Conservation (phyloP, 805 yeast species). For the Zygotorulaspora florentina region DNA sequence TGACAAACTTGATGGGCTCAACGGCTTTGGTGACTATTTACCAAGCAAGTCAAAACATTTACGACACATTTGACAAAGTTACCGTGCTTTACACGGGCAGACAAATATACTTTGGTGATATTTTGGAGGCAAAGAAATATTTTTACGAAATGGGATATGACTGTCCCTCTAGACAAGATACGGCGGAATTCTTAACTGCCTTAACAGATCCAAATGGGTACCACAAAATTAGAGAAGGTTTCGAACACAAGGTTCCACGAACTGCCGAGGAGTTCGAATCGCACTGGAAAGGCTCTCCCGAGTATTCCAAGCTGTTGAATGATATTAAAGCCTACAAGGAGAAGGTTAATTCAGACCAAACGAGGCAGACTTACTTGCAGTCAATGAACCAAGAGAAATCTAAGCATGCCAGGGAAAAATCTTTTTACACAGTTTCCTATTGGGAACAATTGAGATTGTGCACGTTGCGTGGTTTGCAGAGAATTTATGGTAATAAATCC, state of each 20-base stretch:
- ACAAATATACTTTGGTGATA: conserved; percentile 55
- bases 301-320: conserved; percentile 35
- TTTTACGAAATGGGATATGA: conserved; percentile 54
- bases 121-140: conserved; percentile 44
- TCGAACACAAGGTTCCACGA: conserved; percentile 47
- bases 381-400: conserved; percentile 32
- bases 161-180: conserved; percentile 55
- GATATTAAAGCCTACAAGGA: conserved; percentile 43
- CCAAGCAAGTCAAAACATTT: conserved; percentile 57
- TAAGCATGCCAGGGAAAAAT: conserved; percentile 18
- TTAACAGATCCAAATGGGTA: conserved; percentile 53
- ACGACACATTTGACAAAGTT: conserved; percentile 51
- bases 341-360: conserved; percentile 29
- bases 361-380: conserved; percentile 33
- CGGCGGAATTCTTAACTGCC: conserved; percentile 61
- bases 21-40: conserved; percentile 58
- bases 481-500: conserved; percentile 56
- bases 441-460: conserved; percentile 47
- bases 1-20: conserved; percentile 46
- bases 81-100: conserved; percentile 49
- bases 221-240: conserved; percentile 38
- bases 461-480: conserved; percentile 49
- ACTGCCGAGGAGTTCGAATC: conserved; percentile 53
- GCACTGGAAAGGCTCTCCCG: conserved; percentile 42
- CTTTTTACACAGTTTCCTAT: conserved; percentile 30